These are phyloP conservation scores for Suillus subluteus DNA, from an alignment of 768 basidiomycete species.

Conservation along the genomic window DNA sequence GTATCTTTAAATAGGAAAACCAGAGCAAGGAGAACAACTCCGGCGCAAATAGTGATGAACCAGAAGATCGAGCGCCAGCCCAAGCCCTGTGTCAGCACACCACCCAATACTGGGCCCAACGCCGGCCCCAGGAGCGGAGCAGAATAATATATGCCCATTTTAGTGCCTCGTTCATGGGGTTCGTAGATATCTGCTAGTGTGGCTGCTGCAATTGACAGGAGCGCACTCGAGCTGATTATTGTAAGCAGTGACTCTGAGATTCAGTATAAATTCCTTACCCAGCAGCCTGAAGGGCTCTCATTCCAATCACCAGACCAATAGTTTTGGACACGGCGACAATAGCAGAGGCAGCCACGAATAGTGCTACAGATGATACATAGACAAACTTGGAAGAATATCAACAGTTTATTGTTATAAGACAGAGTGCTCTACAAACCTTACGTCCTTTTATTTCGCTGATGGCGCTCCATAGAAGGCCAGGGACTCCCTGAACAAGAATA, in stretches of 20 bases:
- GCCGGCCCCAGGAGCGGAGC: conserved; percentile 65
- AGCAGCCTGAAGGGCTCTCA: conserved; percentile 65
- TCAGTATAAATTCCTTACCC: conserved; percentile 44
- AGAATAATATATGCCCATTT: conserved; percentile 78
- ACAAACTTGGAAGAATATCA: conserved; percentile 46
- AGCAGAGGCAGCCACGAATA: conserved; percentile 60
- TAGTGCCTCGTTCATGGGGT: conserved; percentile 66
- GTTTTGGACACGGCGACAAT: conserved; percentile 58
- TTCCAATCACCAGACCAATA: conserved; percentile 64
- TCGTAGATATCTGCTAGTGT: conserved; percentile 77
- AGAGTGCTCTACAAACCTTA: conserved; percentile 45
- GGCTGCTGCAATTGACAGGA: conserved; percentile 69
- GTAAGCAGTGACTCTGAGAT: neutral
- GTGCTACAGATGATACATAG: conserved; percentile 54
- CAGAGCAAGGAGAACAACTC: conserved; percentile 54
- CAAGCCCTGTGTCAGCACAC: conserved; percentile 61
- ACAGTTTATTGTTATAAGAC: neutral
- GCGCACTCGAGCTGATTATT: conserved; percentile 55
- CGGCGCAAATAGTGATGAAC: conserved; percentile 69
- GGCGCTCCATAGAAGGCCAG: conserved; percentile 65
- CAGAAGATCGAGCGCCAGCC: conserved; percentile 83
- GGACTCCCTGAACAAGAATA: conserved; percentile 69
- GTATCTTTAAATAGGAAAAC: conserved; percentile 74
- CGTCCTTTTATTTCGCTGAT: conserved; percentile 76
- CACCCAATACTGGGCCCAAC: conserved; percentile 45